Conservation (phyloP, 2,329 filamentous ascomycete species). For the Penicillium rolfsii region DNA sequence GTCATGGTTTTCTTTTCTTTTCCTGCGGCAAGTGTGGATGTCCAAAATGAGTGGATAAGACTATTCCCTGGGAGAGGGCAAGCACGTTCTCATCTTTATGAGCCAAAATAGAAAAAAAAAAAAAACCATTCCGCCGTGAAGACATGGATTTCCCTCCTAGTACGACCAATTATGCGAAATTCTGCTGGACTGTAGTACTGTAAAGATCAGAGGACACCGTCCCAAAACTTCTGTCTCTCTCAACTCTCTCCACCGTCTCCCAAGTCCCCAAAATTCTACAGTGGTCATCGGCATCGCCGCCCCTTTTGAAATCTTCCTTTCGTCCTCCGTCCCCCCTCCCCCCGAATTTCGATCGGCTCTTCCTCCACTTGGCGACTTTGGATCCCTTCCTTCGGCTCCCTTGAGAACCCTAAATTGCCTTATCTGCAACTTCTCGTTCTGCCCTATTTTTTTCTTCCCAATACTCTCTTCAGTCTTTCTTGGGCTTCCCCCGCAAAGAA, state of each 20-base stretch:
- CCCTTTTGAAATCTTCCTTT: slow-evolving; percentile 24
- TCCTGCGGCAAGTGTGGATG: background rate
- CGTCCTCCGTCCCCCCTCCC: background rate
- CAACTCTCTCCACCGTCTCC: background rate
- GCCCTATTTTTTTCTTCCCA: background rate
- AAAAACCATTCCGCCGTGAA: background rate
- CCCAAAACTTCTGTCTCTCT: background rate
- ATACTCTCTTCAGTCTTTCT: background rate
- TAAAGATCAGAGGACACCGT: background rate
- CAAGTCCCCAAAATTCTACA: background rate
- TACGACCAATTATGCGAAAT: background rate
- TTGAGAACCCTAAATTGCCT: slow-evolving; percentile 1
- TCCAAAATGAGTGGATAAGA: background rate
- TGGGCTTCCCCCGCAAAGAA: slow-evolving; percentile 23
- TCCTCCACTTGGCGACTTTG: background rate
- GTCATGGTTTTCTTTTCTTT: background rate
- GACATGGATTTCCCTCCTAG: background rate
- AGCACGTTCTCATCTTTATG: background rate
- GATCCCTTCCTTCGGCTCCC: background rate
- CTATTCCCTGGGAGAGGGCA: background rate
- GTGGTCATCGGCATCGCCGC: slow-evolving; percentile 21
- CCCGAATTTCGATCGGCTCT: slow-evolving; percentile 3
- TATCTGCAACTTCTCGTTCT: background rate
- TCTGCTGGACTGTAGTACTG: background rate
- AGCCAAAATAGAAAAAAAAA: background rate